Conservation (phyloP, 2,329 filamentous ascomycete species). For the Trichoderma brevicompactum region DNA sequence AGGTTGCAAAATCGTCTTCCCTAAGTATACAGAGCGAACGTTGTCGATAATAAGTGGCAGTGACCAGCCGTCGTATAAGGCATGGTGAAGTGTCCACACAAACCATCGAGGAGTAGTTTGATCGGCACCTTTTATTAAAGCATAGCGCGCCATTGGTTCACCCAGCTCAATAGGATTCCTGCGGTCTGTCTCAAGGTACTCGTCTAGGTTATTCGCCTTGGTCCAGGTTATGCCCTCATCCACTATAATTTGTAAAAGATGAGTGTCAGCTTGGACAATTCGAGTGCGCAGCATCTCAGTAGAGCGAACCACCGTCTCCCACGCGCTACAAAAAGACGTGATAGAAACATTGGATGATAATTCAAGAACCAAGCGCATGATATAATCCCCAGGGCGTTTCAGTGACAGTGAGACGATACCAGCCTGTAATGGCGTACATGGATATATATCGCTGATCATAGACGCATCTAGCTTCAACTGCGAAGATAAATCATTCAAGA, state of each 20-base stretch:
- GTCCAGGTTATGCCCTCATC: neutral
- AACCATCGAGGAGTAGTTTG: constrained; percentile 3
- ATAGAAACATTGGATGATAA: too few species aligned
- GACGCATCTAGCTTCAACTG: too few species aligned
- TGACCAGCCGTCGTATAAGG: constrained; percentile 30
- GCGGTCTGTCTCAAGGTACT: too few species aligned
- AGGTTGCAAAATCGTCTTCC: too few species aligned
- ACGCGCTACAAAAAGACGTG: too few species aligned
- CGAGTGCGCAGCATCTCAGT: constrained; percentile 10
- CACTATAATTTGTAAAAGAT: neutral
- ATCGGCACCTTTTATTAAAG: neutral
- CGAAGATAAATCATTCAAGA: too few species aligned
- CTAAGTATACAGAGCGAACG: too few species aligned
- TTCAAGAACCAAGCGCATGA: neutral
- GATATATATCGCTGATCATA: neutral
- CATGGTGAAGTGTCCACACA: constrained; percentile 33
- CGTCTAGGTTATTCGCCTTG: too few species aligned
- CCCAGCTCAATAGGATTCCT: too few species aligned
- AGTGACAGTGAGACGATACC: constrained; percentile 1
- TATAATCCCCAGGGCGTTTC: neutral
- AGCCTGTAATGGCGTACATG: constrained; percentile 18
- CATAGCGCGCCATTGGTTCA: too few species aligned
- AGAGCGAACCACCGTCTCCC: too few species aligned
- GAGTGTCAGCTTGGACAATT: constrained; percentile 5
- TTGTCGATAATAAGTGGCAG: too few species aligned